Conservation (phyloP, 441 rosid species). For the Eutrema salsugineum region DNA sequence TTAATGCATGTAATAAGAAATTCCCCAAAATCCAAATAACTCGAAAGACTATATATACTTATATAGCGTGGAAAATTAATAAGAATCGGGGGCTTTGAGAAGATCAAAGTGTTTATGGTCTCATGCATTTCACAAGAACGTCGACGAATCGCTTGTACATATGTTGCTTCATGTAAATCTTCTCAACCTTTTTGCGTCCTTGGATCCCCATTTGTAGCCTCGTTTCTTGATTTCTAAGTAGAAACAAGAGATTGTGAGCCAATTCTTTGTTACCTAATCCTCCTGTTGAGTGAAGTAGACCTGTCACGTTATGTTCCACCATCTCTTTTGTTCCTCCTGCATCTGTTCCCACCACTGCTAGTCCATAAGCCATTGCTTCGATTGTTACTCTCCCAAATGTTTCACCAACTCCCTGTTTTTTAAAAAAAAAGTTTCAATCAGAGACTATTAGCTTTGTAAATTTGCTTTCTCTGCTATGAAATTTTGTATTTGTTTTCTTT, state of each 20-base stretch:
- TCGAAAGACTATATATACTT: neutral
- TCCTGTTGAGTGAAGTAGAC: conserved; percentile 75
- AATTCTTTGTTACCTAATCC: conserved; percentile 48
- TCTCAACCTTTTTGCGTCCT: conserved; percentile 59
- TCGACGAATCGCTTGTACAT: conserved; percentile 70
- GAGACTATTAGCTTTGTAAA: neutral
- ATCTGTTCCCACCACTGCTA: conserved; percentile 88
- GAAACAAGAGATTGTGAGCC: conserved; percentile 46
- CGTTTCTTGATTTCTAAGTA: conserved; percentile 43
- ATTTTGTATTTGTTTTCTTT: too few relatives aligned
- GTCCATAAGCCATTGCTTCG: conserved; percentile 93
- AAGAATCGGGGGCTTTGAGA: neutral
- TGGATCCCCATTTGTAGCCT: conserved; percentile 56
- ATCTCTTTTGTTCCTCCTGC: conserved; percentile 90
- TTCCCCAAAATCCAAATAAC: neutral
- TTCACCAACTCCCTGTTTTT: conserved; percentile 73
- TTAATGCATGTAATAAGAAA: neutral
- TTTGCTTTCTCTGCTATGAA: too few relatives aligned
- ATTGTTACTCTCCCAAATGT: conserved; percentile 94
- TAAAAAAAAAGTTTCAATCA: neutral
- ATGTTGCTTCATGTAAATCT: conserved; percentile 65
- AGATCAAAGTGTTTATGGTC: conserved; percentile 23
- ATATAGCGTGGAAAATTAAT: neutral
- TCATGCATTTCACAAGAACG: conserved; percentile 76
- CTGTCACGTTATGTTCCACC: conserved; percentile 67